Evolutionary conservation across 176 grass and related monocot genomes (phyloP), one percentile per base, ranked within the genome.

Genomic region (Eleusine indica): DNA sequence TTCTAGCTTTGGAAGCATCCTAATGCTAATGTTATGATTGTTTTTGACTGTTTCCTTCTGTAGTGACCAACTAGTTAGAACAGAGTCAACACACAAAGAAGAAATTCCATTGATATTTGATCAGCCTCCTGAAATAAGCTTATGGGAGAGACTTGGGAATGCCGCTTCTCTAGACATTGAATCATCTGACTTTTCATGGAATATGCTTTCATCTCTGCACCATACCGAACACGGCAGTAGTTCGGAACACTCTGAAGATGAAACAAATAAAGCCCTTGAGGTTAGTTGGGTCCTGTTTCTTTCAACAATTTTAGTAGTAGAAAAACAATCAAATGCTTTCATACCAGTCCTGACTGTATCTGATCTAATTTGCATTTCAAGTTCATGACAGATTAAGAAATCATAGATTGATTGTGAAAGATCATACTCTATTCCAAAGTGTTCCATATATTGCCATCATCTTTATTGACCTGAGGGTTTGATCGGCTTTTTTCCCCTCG

Each of bases 131-230:
- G 96, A 98, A 84, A 85, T 86, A 71, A 94, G 87, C 76, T 84
- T 98, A 46, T 98, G 96, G 96, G 93, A 95, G 80, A 98, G 93
- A 71, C 89, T 98, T 63, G 91, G 91, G 83, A 88, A 71, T 82
- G 70, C 91, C 78, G 48, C 85, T 74, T 57, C 82, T 67, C 53
- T 93, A 46, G 87, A 95, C 78, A 98, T 98, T 74, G 85, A 95
- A 72, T 94, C 91, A 25, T 84, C 64, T 66, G 80, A 91, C 13
- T 98, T 98, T 68, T 98, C 89, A 46, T 98, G 96, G 96, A 88
- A 88, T 66, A 19, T 48, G 71, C 63, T 98, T 39, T 93, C 84
- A 40, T 98, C 96, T 77, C 82, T 98, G 87, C 93, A 98, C 84
- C 92, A 95, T 73, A 94, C 96, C 60, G 96, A 98, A 77, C 96